A percentile compares a stretch with the other conserved stretches of the same genome.
Evolutionary conservation across 139 green algal species (phyloP).

Genomic region (Raphidocelis subcapitata): DNA sequence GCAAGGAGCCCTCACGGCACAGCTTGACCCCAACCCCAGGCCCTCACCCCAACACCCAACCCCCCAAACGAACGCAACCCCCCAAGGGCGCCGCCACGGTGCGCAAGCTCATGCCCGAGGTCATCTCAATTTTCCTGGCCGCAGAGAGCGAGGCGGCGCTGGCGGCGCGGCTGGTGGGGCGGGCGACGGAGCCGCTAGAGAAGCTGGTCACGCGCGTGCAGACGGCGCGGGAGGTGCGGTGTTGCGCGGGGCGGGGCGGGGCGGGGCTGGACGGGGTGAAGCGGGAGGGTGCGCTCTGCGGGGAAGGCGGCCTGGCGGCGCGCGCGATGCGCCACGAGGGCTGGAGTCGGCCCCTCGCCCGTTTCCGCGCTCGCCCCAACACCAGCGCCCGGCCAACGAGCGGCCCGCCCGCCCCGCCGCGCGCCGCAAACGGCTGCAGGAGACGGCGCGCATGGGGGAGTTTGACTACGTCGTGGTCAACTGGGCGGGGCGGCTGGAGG

Average conservation of each 20-base stretch:
- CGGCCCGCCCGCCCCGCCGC: too few species aligned
- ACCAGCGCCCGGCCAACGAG: background rate
- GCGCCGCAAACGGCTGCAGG: conserved; percentile 18
- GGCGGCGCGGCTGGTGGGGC: conserved; percentile 70
- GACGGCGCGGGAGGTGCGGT: conserved; percentile 60
- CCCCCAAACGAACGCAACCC: too few species aligned
- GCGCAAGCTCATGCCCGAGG: conserved; percentile 70
- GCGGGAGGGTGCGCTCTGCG: too few species aligned
- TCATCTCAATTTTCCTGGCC: conserved; percentile 86
- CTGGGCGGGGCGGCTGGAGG: conserved; percentile 72
- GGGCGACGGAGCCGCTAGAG: conserved; percentile 88
- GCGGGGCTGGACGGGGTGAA: background rate
- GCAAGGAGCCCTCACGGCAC: too few species aligned
- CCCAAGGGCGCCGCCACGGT: conserved; percentile 86
- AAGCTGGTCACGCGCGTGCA: conserved; percentile 70
- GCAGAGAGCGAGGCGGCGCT: conserved; percentile 82
- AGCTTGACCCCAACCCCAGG: too few species aligned
- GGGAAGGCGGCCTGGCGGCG: background rate
- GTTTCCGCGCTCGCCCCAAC: background rate
- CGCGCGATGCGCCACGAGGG: background rate
- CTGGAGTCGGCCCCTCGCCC: background rate
- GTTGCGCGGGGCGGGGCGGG: background rate
- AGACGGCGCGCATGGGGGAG: conserved; percentile 60
- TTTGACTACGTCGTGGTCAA: conserved; percentile 98
- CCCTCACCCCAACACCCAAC: too few species aligned